These are phyloP conservation scores for Kwoniella pini DNA, from an alignment of 768 basidiomycete species.

Conservation along the genomic window DNA sequence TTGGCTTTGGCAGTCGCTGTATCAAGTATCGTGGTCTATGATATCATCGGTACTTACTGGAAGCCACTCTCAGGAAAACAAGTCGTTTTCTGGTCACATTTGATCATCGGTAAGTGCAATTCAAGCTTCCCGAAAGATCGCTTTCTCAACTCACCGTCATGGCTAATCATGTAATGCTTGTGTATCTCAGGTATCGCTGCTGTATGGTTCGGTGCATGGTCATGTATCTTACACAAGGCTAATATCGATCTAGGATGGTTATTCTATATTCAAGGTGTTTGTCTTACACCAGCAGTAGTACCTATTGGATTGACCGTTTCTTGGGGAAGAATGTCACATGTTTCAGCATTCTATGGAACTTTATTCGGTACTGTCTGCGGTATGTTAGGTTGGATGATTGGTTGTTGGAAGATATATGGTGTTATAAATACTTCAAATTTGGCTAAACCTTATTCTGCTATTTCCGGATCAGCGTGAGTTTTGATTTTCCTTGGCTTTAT, in stretches of 20 bases:
- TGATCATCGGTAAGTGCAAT: conserved; percentile 22
- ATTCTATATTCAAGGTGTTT: conserved; percentile 29
- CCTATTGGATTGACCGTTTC: conserved; percentile 29
- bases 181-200: conserved; percentile 32
- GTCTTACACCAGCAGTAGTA: conserved; percentile 30
- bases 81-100: conserved; percentile 33
- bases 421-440: conserved; percentile 30
- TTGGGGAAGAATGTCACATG: conserved; percentile 21
- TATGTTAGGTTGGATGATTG: conserved; percentile 28
- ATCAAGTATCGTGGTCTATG: conserved; percentile 50
- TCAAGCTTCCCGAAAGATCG: too few species aligned
- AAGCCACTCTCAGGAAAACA: conserved; percentile 25
- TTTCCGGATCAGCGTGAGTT: conserved; percentile 29
- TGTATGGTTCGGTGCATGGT: conserved; percentile 48
- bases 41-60: conserved; percentile 56
- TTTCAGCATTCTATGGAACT: conserved; percentile 29
- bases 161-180: too few species aligned
- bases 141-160: too few species aligned
- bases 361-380: conserved; percentile 26
- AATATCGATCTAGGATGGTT: conserved; percentile 52
- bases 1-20: conserved; percentile 51
- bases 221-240: conserved; percentile 44
- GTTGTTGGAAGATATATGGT: conserved; percentile 30
- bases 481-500: too few species aligned
- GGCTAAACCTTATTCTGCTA: conserved; percentile 29